A percentile compares a stretch with the other conserved stretches of the same genome.
Conservation (phyloP, 305 asterid genomes). For the Fraxinus albicans region DNA sequence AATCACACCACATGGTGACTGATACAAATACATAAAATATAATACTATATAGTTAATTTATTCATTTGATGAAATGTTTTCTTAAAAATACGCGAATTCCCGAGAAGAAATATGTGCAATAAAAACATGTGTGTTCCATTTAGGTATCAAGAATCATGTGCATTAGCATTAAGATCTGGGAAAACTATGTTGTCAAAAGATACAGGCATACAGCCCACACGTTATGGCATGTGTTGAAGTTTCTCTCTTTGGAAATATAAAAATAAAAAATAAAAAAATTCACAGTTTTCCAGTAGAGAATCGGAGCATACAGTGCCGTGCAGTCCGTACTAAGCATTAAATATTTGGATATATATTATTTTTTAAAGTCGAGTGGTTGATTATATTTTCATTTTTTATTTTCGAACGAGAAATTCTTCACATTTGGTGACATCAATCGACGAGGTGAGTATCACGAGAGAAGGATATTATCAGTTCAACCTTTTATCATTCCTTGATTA, state of each 20-base stretch:
- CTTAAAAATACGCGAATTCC: background rate
- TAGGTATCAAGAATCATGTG: background rate
- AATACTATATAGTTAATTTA: background rate
- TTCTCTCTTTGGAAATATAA: background rate
- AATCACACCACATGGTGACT: slow-evolving; percentile 29
- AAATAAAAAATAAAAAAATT: background rate
- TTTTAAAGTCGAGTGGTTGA: too few relatives aligned
- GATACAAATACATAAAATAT: background rate
- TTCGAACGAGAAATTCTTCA: background rate
- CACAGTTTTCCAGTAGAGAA: background rate
- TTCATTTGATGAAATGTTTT: background rate
- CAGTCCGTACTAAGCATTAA: slow-evolving; percentile 4
- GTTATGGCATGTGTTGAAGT: slow-evolving; percentile 12
- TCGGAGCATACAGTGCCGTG: background rate
- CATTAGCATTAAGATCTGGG: background rate
- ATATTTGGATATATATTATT: background rate
- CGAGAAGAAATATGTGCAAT: background rate
- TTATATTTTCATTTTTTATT: too few relatives aligned
- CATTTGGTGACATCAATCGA: background rate
- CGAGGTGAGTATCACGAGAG: background rate
- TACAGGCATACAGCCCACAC: background rate
- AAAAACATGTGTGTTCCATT: background rate
- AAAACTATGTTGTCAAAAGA: background rate
- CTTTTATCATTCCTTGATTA: background rate
- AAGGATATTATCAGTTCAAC: background rate